A percentile compares a stretch with the other conserved stretches of the same genome.
Evolutionary conservation across 129 eudicot genomes (phyloP).

Genomic region (Helianthus annuus): HanXRQr2.0-SUNRISE NC_035437.2:90468002-90468501

Average conservation of each 20-base stretch:
- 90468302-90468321: constrained; percentile 89
- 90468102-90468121: constrained; percentile 91
- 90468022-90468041: constrained; percentile 69
- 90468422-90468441: constrained; percentile 57
- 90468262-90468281: constrained; percentile 80
- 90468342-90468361: constrained; percentile 91
- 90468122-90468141: constrained; percentile 84
- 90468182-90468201: constrained; percentile 79
- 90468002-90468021: constrained; percentile 89
- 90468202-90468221: constrained; percentile 88
- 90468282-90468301: constrained; percentile 84
- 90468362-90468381: constrained; percentile 72
- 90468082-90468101: constrained; percentile 81
- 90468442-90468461: constrained; percentile 76
- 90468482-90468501: constrained; percentile 78
- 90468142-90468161: constrained; percentile 86
- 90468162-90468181: constrained; percentile 92
- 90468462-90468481: constrained; percentile 93
- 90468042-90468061: constrained; percentile 83
- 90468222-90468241: constrained; percentile 98
- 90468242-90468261: constrained; percentile 82
- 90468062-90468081: constrained; percentile 93
- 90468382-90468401: constrained; percentile 77
- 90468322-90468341: constrained; percentile 88
- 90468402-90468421: constrained; percentile 49